Evolutionary conservation across 345 rosid species (phyloP), one percentile per base, ranked within the genome.

Genomic region (Brassica juncea): DNA sequence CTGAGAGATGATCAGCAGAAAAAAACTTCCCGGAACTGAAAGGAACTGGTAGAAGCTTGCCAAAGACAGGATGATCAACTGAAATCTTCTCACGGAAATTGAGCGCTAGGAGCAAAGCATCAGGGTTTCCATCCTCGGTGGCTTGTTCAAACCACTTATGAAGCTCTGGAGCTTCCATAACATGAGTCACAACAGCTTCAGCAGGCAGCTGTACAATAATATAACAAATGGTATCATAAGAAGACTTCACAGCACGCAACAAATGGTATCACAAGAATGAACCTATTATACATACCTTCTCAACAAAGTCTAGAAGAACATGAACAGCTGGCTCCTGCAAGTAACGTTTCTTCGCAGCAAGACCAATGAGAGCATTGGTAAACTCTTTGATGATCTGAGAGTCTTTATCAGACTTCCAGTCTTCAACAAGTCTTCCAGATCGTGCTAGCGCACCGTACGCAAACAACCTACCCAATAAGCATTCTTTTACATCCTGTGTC

Each of bases 31-130:
- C 83, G n/a, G 94, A 68, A 74, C 86, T 87, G 82, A 90, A 95
- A 34, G 97, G 97, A 76, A 80, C 76, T 68, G 99, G 99, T 83
- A 95, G 79, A 74, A 95, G 86, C 60, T 87, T 87, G 79, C 90
- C 80, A 28, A 93, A 86, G 31, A 69, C 61, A 52, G 78, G 25
- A 69, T 84, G 75, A 77, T 86, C 88, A 44, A 78, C 85, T 64
- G 88, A 79, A 66, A 84, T 67, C 83, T 84, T 93, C 72, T 90
- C 89, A 16, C 11, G 89, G 64, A 91, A 84, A 82, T 75, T 88
- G 77, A 95, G 86, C 5, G 97, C 94, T 83, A 95, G 82, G 76
- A 95, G 93, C 89, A 95, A 84, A 76, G 98, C 97, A 83, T 95
- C 98, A 9, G 99, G 91, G 83, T 95, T 91, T 74, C 97, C 98